Base-by-base conservation (phyloP, 352 stramenopile species). In the Globisporangium rhizosaccharum region DNA sequence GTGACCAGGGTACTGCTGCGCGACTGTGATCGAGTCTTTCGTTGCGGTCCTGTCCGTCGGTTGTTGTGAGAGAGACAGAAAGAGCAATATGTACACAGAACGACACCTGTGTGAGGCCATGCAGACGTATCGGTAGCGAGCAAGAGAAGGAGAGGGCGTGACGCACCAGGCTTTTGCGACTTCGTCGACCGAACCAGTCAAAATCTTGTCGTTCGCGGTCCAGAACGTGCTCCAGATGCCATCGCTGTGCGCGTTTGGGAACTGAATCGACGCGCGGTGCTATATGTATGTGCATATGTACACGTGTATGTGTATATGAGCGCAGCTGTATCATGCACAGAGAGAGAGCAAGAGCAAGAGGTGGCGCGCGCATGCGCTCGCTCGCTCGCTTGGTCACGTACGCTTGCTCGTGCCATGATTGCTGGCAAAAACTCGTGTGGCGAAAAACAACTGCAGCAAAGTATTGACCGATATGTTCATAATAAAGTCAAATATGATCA, bases 221-320 rank as follows among this genome's bases (percentile, higher is more conserved):
- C 87, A 96, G 68, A 87, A 91, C 41, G 85, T 90, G 71, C 77
- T 92, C 83, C 86, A 96, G 51, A 96, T 90, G 61, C 85, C 85
- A 58, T 94, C 85, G 62, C 81, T 90, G 70, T 96, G 87, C 8
- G 87, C 87, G 52, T 87, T 92, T 28, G 76, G 63, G 65, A 90
- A 88, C 72, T 90, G 80, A 48, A 90, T 75, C 51, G 83, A 94
- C n/a, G 82, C 76, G 26, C 85, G 82, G 67, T 90, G 79, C 83
- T 92, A 23, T 23, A 23, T 23, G 23, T 23, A 23, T 23, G 65
- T 14, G 46, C 36, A 28, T 1, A 18, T 14, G 15, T 1, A 20
- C n/a, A 17, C 3, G 41, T 23, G 52, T 12, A 12, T 39, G 33
- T 12, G 33, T 12, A 11, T 39, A 39, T 39, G 9, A 12, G 9